These are phyloP conservation scores for Metarhizium brunneum DNA, from an alignment of 2,329 filamentous ascomycete species.

Conservation along the genomic window DNA sequence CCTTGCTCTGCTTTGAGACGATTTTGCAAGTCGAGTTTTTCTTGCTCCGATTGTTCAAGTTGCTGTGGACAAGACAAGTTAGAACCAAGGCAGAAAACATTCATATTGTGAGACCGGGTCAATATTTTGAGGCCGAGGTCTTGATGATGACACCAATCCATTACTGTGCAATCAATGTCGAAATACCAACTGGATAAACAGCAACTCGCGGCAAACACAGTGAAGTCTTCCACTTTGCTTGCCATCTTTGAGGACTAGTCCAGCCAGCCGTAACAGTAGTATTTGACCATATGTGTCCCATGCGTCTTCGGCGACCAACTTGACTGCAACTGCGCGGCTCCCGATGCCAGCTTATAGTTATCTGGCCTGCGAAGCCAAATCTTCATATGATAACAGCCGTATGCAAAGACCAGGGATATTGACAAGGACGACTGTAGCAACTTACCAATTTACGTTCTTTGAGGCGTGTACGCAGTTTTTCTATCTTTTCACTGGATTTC, in stretches of 20 bases:
- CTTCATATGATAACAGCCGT: neutral
- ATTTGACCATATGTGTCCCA: neutral
- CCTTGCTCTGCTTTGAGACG: slow-evolving; percentile 44
- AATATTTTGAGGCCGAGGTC: neutral
- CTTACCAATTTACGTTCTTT: slow-evolving; percentile 52
- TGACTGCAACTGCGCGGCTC: neutral
- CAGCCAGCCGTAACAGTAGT: neutral
- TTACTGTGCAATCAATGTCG: neutral
- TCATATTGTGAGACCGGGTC: neutral
- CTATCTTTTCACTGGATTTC: slow-evolving; percentile 43
- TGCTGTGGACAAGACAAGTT: slow-evolving; percentile 31
- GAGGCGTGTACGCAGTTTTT: slow-evolving; percentile 46
- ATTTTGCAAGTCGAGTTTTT: slow-evolving; percentile 45
- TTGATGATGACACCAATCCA: neutral
- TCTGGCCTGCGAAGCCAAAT: neutral
- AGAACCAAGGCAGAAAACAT: neutral
- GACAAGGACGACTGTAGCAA: slow-evolving; percentile 7
- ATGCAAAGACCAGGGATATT: neutral
- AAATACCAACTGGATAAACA: neutral
- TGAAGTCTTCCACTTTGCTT: neutral
- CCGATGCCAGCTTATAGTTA: neutral
- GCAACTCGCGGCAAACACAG: neutral
- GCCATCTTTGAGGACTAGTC: neutral
- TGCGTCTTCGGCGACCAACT: neutral
- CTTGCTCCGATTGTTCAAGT: slow-evolving; percentile 48